These are phyloP conservation scores for Malania oleifera DNA, from an alignment of 164 flowering plant genomes.

Conservation along the genomic window DNA sequence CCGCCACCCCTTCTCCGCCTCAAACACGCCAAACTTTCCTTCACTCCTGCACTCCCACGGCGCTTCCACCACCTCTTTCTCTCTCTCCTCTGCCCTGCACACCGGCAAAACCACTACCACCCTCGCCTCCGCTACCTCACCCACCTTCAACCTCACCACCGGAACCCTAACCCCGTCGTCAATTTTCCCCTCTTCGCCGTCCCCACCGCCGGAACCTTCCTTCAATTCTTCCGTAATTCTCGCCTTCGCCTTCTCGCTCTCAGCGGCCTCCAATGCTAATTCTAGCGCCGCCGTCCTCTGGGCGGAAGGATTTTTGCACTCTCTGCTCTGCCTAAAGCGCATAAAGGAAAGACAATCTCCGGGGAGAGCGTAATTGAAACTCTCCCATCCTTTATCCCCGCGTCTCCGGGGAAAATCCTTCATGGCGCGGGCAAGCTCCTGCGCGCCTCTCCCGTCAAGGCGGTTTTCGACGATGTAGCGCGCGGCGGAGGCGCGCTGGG, in stretches of 20 bases:
- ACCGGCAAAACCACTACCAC: slow-evolving; percentile 61
- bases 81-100: slow-evolving; percentile 43
- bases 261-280: neutral
- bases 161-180: slow-evolving; percentile 37
- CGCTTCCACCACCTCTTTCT: slow-evolving; percentile 39
- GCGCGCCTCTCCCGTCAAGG: slow-evolving; percentile 43
- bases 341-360: slow-evolving; percentile 75
- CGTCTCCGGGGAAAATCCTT: slow-evolving; percentile 74
- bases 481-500: slow-evolving; percentile 58
- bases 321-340: slow-evolving; percentile 60
- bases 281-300: slow-evolving; percentile 7
- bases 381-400: slow-evolving; percentile 61
- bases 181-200: neutral
- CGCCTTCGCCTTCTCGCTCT: neutral
- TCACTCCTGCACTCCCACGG: slow-evolving; percentile 43
- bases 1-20: slow-evolving; percentile 73
- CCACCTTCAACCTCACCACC: slow-evolving; percentile 20
- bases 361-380: slow-evolving; percentile 41
- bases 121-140: slow-evolving; percentile 42
- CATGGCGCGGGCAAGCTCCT: slow-evolving; percentile 75
- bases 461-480: slow-evolving; percentile 24
- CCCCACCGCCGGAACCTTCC: neutral
- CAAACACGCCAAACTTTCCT: slow-evolving; percentile 73
- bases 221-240: neutral
- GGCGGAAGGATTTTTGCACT: slow-evolving; percentile 40